Percentiles rank a stretch among this genome's conserved stretches.
phyloP scores from a whole-genome alignment of 1,284 basidiomycete species.

The Cutaneotrichosporon mucoides region DNA sequence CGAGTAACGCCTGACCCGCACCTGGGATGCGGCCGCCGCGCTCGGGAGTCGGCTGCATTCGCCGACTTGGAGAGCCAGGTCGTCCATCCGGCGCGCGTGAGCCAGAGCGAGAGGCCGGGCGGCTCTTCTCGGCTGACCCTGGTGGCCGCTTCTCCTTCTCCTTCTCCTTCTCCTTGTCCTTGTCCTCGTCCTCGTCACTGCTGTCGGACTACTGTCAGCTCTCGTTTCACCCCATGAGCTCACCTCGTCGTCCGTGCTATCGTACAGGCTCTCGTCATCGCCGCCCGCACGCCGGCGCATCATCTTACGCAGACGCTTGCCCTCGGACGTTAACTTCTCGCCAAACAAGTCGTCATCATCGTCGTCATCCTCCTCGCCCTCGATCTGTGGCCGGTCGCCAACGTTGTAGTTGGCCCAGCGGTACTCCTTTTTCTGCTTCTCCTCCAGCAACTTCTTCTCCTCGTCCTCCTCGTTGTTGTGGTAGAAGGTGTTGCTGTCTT shows the following conservation, averaged over 20 bases:
- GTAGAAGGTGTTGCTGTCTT: slow-evolving; percentile 45
- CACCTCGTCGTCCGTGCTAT: slow-evolving; percentile 9
- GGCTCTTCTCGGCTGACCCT: slow-evolving; percentile 19
- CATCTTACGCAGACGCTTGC: slow-evolving; percentile 33
- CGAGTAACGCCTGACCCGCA: slow-evolving; percentile 34
- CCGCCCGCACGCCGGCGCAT: slow-evolving; percentile 30
- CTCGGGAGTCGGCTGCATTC: slow-evolving; percentile 20
- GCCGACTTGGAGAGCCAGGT: slow-evolving; percentile 24
- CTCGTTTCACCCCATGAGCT: not conserved
- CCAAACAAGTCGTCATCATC: slow-evolving; percentile 37
- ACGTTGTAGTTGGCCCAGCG: slow-evolving; percentile 42
- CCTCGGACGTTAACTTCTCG: slow-evolving; percentile 30
- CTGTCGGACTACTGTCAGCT: slow-evolving; percentile 19
- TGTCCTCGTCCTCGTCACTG: slow-evolving; percentile 21
- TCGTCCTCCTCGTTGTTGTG: slow-evolving; percentile 42
- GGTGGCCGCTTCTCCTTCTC: slow-evolving; percentile 23
- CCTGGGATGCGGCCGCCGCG: slow-evolving; percentile 36
- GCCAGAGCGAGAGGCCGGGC: slow-evolving; percentile 9
- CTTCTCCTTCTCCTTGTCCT: slow-evolving; percentile 29
- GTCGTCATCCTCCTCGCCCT: slow-evolving; percentile 23
- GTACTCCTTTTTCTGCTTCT: slow-evolving; percentile 40
- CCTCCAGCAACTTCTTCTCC: slow-evolving; percentile 39
- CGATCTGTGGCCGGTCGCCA: slow-evolving; percentile 42
- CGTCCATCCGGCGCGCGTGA: slow-evolving; percentile 20
- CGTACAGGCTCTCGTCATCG: slow-evolving; percentile 19